phyloP scores from a whole-genome alignment of 2,329 filamentous ascomycete species.

The Botryotinia globosa region DNA sequence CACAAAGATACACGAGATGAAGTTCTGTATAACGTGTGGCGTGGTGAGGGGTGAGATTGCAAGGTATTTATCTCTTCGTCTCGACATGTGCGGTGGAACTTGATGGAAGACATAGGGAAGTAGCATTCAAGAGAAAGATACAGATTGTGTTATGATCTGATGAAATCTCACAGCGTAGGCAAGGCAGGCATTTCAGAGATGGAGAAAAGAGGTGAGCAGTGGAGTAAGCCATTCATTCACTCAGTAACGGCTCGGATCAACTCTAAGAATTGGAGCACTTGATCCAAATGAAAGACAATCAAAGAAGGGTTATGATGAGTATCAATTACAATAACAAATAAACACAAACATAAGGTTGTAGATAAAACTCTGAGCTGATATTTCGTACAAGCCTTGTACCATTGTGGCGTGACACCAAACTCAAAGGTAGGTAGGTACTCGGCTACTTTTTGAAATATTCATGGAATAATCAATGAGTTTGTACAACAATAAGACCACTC shows the following conservation, averaged over 20 bases:
- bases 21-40: neutral
- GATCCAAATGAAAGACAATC: neutral
- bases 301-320: neutral
- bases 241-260: neutral
- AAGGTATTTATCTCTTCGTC: too few species aligned
- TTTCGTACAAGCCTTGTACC: neutral
- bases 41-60: neutral
- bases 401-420: constrained; percentile 1
- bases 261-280: neutral
- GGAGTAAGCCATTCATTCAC: neutral
- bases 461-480: neutral
- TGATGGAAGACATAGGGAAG: neutral
- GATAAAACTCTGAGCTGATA: neutral
- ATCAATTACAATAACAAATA: neutral
- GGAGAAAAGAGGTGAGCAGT: neutral
- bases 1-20: neutral
- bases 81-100: neutral
- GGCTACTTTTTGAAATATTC: neutral
- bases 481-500: neutral
- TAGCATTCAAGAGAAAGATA: neutral
- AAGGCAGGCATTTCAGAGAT: neutral
- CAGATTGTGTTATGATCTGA: neutral
- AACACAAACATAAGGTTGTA: neutral
- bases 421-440: neutral
- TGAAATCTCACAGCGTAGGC: neutral